Percentiles rank a stretch among this genome's conserved stretches.
These are phyloP conservation scores for Neocucurbitaria cava DNA, from an alignment of 2,329 filamentous ascomycete species.

Conservation along the genomic window DNA sequence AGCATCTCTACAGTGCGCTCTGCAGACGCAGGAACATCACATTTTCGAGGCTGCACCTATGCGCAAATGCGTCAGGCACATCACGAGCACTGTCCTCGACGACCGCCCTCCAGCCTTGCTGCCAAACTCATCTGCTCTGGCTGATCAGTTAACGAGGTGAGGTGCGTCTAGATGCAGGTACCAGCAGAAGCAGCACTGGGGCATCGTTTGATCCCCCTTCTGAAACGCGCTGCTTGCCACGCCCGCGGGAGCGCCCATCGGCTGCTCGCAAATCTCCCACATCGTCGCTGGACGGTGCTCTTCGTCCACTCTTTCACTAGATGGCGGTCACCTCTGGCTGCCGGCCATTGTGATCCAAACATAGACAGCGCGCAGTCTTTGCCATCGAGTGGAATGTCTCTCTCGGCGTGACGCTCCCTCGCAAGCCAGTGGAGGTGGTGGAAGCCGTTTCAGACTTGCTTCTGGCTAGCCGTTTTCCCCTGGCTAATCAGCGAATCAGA, in stretches of 20 bases:
- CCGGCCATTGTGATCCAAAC: constrained; percentile 12
- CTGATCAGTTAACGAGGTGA: constrained; percentile 30
- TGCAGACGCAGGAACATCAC: constrained; percentile 17
- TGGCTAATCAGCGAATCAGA: constrained; percentile 39
- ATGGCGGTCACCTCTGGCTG: constrained; percentile 1
- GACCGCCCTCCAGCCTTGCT: constrained; percentile 22
- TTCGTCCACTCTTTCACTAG: constrained; percentile 13
- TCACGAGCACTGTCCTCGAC: constrained; percentile 20
- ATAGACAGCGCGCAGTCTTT: constrained; percentile 9
- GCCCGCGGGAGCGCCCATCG: constrained; percentile 26
- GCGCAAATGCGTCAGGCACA: constrained; percentile 16
- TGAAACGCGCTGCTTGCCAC: constrained; percentile 42
- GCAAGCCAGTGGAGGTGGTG: constrained; percentile 35
- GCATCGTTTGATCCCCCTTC: constrained; percentile 46
- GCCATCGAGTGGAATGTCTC: constrained; percentile 10
- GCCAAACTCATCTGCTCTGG: constrained; percentile 29
- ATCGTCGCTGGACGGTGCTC: constrained; percentile 3
- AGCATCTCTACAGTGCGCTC: constrained; percentile 4
- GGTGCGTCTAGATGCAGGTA: constrained; percentile 46
- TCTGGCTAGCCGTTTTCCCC: constrained; percentile 37
- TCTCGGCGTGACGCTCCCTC: constrained; percentile 41
- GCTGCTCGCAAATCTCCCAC: constrained; percentile 15
- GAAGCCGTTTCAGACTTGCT: constrained; percentile 46
- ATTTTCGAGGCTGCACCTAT: constrained; percentile 11
- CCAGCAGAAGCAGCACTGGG: constrained; percentile 42